Evolutionary conservation across 2,329 filamentous ascomycete genomes (phyloP).

Genomic region (Aspergillus intermedius): DNA sequence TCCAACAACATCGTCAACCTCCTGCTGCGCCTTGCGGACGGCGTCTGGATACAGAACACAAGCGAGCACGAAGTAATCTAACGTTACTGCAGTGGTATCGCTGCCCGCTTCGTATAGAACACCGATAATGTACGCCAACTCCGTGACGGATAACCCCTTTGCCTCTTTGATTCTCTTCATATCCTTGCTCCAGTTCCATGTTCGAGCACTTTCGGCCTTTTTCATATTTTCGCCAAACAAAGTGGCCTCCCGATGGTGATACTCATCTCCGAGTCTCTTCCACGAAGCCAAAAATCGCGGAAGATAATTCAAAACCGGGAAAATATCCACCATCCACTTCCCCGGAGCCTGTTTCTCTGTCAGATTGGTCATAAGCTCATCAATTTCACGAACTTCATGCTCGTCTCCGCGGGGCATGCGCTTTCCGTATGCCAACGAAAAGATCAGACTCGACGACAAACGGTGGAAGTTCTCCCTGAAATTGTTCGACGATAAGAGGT

Average conservation of each 20-base stretch:
- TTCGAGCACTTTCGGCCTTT: slow-evolving; percentile 3
- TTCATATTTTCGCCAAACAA: slow-evolving; percentile 16
- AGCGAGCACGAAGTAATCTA: slow-evolving; percentile 44
- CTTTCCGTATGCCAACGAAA: slow-evolving; percentile 46
- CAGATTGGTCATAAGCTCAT: slow-evolving; percentile 30
- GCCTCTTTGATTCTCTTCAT: slow-evolving; percentile 29
- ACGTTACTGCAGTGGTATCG: slow-evolving; percentile 42
- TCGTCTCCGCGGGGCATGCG: slow-evolving; percentile 38
- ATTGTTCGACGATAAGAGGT: slow-evolving; percentile 33
- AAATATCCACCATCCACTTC: slow-evolving; percentile 33
- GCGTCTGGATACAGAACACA: slow-evolving; percentile 39
- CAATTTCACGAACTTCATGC: slow-evolving; percentile 40
- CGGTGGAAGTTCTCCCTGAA: slow-evolving; percentile 45
- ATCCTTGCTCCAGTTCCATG: slow-evolving; percentile 25
- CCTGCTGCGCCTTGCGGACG: slow-evolving; percentile 33
- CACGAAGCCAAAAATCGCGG: slow-evolving; percentile 30
- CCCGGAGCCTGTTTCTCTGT: background rate
- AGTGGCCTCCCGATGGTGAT: slow-evolving; percentile 12
- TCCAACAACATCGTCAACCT: slow-evolving; percentile 31
- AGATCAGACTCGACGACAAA: slow-evolving; percentile 45
- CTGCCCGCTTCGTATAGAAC: slow-evolving; percentile 44
- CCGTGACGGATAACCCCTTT: slow-evolving; percentile 34
- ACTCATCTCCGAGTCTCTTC: slow-evolving; percentile 25
- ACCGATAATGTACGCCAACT: slow-evolving; percentile 42
- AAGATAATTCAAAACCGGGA: slow-evolving; percentile 39